Base-by-base conservation (phyloP, 2,329 filamentous ascomycete species). In the Shiraia bambusicola region DNA sequence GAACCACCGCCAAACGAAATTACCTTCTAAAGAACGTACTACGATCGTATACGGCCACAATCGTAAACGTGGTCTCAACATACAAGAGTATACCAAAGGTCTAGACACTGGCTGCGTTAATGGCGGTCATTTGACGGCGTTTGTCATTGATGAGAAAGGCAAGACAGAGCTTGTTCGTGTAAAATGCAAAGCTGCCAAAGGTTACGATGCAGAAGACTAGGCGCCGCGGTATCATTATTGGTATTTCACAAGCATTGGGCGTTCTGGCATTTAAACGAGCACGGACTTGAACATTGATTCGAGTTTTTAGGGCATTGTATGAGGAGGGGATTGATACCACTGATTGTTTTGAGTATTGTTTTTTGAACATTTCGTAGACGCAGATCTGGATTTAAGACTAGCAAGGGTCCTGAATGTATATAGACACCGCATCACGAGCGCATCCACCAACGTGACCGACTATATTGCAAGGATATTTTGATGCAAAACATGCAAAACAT, bases 41-140 rank as follows among this genome's bases (percentile, higher is more conserved):
- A 88, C 87, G 1, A 85, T 95, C 28, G 86, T 87, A 0, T 62
- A 63, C 13, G 58, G 43, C 4, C 92, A 97, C 64, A 88, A 96
- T 64, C 81, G 88, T 15, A 83, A 84, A 58, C 71, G 72, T 2
- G 90, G 89, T 0, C 77, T 94, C 17, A 78, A 79, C 58, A 69
- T 86, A 13, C 68, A 80, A 35, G 75, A 78, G 34, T 94, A 88
- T 67, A 87, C 85, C 3, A 88, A 90, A 60, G 93, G 93, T 0
- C 74, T 97, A 33, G 93, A 97, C 67, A 87, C 86, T 0, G 85
- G 83, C 0, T 97, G 93, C 65, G 82, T 88, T 3, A 80, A 79
- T 49, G 91, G 90, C 9, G 83, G 83, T 1, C 76, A 81, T 49
- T 72, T 98, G 51, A 88, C 86, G 1, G 91, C 87, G 1, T 68